Evolutionary conservation across 768 basidiomycete species (phyloP).

Genomic region (Mycena filopes): DNA sequence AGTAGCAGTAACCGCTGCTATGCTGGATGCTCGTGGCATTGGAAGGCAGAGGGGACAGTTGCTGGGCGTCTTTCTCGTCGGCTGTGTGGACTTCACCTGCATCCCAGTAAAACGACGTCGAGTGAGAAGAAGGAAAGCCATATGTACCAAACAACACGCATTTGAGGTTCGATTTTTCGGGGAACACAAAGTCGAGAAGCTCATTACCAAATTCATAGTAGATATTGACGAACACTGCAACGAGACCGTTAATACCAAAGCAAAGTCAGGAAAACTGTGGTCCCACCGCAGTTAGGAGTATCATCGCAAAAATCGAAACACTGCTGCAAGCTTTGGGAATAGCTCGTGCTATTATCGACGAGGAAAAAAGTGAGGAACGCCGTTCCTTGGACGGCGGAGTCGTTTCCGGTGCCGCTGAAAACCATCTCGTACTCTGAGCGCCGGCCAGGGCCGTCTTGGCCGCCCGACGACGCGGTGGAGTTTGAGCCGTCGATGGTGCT

Average conservation of each 20-base stretch:
- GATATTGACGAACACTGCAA: conserved; percentile 33
- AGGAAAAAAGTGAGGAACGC: conserved; percentile 34
- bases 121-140: not conserved
- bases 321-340: conserved; percentile 20
- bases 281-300: conserved; percentile 33
- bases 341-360: conserved; percentile 35
- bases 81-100: conserved; percentile 35
- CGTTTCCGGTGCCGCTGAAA: conserved; percentile 30
- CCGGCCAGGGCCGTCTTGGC: not conserved
- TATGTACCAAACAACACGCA: conserved; percentile 32
- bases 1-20: conserved; percentile 34
- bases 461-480: too few relatives aligned
- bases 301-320: conserved; percentile 33
- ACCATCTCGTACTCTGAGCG: conserved; percentile 31
- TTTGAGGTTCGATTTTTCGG: conserved; percentile 36
- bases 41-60: conserved; percentile 10
- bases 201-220: conserved; percentile 36
- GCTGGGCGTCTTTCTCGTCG: conserved; percentile 29
- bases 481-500: conserved; percentile 12
- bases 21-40: conserved; percentile 26
- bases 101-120: not conserved
- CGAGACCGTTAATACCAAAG: not conserved
- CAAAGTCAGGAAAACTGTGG: not conserved
- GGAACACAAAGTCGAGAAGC: conserved; percentile 33
- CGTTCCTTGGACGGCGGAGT: conserved; percentile 33